These are phyloP conservation scores for Aureobasidium sp. DNA, from an alignment of 2,329 filamentous ascomycete species.

Conservation along the genomic window DNA sequence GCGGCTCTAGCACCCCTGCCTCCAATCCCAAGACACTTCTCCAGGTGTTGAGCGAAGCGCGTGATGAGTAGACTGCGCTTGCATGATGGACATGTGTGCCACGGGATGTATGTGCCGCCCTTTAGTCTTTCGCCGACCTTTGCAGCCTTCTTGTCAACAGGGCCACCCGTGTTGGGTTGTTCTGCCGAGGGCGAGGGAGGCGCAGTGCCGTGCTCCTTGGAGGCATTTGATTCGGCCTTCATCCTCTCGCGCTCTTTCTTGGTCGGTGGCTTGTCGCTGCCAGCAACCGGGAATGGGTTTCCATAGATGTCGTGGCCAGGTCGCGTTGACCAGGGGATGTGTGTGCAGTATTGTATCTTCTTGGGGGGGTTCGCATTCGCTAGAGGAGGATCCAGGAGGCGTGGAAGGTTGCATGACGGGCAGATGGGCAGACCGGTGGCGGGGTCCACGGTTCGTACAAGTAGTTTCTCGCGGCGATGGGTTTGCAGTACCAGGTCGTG, in stretches of 20 bases:
- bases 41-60: conserved; percentile 51
- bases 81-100: conserved; percentile 51
- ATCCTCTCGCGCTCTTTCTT: conserved; percentile 68
- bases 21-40: conserved; percentile 51
- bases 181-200: conserved; percentile 26
- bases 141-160: conserved; percentile 34
- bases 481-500: conserved; percentile 65
- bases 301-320: conserved; percentile 73
- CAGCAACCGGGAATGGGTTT: conserved; percentile 66
- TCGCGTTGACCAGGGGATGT: conserved; percentile 67
- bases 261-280: conserved; percentile 49
- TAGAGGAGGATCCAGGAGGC: conserved; percentile 61
- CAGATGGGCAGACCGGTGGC: conserved; percentile 65
- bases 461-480: conserved; percentile 70
- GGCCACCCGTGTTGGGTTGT: conserved; percentile 21
- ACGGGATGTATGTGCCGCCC: conserved; percentile 43
- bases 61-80: conserved; percentile 53
- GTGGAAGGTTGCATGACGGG: conserved; percentile 63
- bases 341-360: conserved; percentile 61
- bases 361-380: conserved; percentile 37
- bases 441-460: conserved; percentile 64
- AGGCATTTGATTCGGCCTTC: conserved; percentile 16
- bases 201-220: conserved; percentile 27
- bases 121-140: conserved; percentile 38
- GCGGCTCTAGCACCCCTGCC: conserved; percentile 45